phyloP scores from a whole-genome alignment of 352 stramenopile genomes.

The Globisporangium cystogenes region DNA sequence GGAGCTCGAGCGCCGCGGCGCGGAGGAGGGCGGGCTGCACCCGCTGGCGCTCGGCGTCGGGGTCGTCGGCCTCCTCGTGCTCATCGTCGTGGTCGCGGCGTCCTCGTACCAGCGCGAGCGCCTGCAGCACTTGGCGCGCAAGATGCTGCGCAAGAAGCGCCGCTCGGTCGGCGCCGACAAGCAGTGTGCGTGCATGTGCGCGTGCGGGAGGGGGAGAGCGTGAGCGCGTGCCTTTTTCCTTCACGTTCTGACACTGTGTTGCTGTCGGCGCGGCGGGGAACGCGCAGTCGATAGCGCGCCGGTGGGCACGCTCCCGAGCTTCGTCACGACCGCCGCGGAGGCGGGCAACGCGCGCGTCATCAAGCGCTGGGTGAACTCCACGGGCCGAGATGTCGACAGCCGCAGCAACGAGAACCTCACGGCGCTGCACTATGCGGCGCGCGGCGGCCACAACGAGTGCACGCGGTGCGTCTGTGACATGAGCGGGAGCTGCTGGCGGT shows the following conservation, averaged over 20 bases:
- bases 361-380: constrained; percentile 79
- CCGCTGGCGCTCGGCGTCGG: constrained; percentile 61
- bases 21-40: constrained; percentile 32
- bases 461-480: constrained; percentile 26
- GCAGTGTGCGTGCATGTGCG: constrained; percentile 19
- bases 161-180: constrained; percentile 37
- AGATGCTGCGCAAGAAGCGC: constrained; percentile 67
- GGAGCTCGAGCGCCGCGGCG: constrained; percentile 12
- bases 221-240: no score
- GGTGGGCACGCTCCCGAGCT: constrained; percentile 46
- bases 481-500: not conserved
- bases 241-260: not conserved
- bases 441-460: constrained; percentile 77
- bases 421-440: constrained; percentile 70
- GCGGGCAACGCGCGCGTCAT: constrained; percentile 70
- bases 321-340: constrained; percentile 61
- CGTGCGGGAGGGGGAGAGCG: not conserved
- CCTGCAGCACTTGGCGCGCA: constrained; percentile 75
- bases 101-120: constrained; percentile 79
- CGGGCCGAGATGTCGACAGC: constrained; percentile 53
- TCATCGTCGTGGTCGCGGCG: constrained; percentile 62
- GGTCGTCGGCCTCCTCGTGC: constrained; percentile 44
- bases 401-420: constrained; percentile 74
- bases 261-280: not conserved
- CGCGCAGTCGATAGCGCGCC: constrained; percentile 19